Base-by-base conservation (phyloP, 352 stramenopile species). In the Pythium dissimile region DNA sequence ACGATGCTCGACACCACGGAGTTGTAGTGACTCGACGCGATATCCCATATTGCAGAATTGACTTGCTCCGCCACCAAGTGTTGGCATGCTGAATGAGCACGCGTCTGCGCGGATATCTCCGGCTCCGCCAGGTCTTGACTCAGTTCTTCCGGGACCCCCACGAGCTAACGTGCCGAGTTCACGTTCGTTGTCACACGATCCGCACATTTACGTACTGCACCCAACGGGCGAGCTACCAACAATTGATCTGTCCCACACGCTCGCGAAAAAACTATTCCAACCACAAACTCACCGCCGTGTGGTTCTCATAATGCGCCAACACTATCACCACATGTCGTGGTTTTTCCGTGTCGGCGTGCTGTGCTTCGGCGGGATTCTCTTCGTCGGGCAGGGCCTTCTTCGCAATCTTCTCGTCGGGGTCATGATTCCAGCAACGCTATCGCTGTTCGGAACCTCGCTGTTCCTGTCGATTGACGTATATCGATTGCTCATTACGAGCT, bases 301-400 rank as follows among this genome's bases (percentile, higher is more conserved):
- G 1, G 16, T 53, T 3, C 1, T 21, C 16, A 41, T 53, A 5
- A 35, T 53, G n/a, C 27, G 30, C 5, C 32, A 26, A 4, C 45
- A 35, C 18, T 53, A 27, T n/a, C 45, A 53, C 28, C 28, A 53
- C 8, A 23, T 53, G n/a, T 31, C 35, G n/a, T 53, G 45, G 45
- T 35, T 35, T 23, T 53, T 53, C 30, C 45, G 45, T 15, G 23
- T 53, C 30, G 45, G 45, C 12, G 30, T 34, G 15, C 23, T 42
- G 8, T 53, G 45, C 45, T 53, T 53, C 18, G 45, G 16, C 15
- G 45, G 15, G 10, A 32, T 55, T 13, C 39, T 55, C 13, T 55
- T 46, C 13, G 34, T 55, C 7, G 32, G 34, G 20, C 5, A 55
- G 7, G 48, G 48, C 20, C 10, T 21, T 5, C 20, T 45, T 10